Evolutionary conservation across 2,329 filamentous ascomycete genomes (phyloP).

Genomic region (Aureobasidium subglaciale): DNA sequence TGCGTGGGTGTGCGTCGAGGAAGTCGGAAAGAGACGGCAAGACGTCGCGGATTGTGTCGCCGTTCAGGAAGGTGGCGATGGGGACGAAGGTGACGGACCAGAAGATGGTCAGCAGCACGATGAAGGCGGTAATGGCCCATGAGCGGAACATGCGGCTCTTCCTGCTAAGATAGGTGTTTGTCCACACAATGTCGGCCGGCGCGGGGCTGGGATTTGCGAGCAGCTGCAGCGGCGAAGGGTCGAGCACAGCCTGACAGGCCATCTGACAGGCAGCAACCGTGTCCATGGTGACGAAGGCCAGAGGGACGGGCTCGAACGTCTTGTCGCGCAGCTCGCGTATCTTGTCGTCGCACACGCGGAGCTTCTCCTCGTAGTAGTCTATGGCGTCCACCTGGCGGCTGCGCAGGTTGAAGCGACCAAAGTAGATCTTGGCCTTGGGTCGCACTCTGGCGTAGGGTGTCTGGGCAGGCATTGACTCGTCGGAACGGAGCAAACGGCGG

Average conservation of each 20-base stretch:
- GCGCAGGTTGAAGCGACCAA: constrained; percentile 66
- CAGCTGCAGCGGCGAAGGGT: constrained; percentile 79
- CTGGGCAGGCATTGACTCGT: constrained; percentile 33
- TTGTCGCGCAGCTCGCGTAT: constrained; percentile 65
- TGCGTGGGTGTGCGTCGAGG: constrained; percentile 61
- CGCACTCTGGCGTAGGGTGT: constrained; percentile 41
- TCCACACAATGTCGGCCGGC: constrained; percentile 90
- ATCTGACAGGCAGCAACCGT: constrained; percentile 88
- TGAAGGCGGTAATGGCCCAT: constrained; percentile 78
- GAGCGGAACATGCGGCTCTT: constrained; percentile 66
- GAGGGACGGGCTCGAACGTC: constrained; percentile 67
- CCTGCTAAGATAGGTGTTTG: constrained; percentile 79
- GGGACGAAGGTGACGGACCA: constrained; percentile 80
- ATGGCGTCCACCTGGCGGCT: constrained; percentile 78
- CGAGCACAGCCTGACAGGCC: constrained; percentile 89
- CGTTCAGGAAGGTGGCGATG: constrained; percentile 70
- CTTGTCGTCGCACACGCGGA: constrained; percentile 69
- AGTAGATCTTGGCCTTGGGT: constrained; percentile 69
- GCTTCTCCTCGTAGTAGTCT: constrained; percentile 84
- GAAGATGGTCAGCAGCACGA: constrained; percentile 74
- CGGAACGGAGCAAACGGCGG: constrained; percentile 50
- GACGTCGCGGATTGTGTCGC: constrained; percentile 69
- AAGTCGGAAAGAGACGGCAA: constrained; percentile 62
- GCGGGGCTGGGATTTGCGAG: constrained; percentile 80
- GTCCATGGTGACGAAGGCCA: constrained; percentile 97